phyloP scores from a whole-genome alignment of 345 rosid genomes.

The Citrus mangshanensis region DNA sequence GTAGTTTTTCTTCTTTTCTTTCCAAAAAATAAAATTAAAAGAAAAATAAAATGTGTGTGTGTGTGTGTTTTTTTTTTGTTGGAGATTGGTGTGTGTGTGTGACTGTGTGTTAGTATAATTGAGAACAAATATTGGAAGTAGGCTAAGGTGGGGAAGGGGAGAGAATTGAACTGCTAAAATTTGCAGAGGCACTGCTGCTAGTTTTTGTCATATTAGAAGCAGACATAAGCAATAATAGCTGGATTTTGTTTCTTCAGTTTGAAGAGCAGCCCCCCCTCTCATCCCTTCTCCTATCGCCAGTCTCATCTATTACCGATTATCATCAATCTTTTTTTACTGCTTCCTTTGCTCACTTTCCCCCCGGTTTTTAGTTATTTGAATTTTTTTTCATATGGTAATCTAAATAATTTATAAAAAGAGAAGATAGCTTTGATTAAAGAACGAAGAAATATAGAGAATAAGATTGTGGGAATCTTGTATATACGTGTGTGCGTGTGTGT shows the following conservation, averaged over 20 bases:
- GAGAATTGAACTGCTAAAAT: conserved; percentile 17
- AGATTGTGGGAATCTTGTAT: neutral
- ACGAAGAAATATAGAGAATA: neutral
- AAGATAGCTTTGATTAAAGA: neutral
- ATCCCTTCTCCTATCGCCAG: neutral
- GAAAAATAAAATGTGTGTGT: too few species aligned
- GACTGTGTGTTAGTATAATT: neutral
- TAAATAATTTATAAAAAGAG: neutral
- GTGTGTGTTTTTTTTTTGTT: too few species aligned
- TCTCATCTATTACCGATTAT: conserved; percentile 14
- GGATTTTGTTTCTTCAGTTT: conserved; percentile 39
- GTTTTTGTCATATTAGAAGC: conserved; percentile 41
- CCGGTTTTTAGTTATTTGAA: too few species aligned
- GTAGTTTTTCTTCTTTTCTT: too few species aligned
- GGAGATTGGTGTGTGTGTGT: neutral
- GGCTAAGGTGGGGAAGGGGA: conserved; percentile 1
- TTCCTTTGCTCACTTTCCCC: neutral
- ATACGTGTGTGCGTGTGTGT: too few species aligned
- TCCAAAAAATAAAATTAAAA: too few species aligned
- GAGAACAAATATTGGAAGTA: conserved; percentile 6
- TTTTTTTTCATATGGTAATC: too few species aligned
- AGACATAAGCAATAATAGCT: conserved; percentile 41
- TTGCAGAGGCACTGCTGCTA: conserved; percentile 29
- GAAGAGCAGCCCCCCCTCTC: conserved; percentile 22
- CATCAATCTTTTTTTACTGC: neutral